Base-by-base conservation (phyloP, 2,329 filamentous ascomycete species). In the Xylariaceae sp. region DNA sequence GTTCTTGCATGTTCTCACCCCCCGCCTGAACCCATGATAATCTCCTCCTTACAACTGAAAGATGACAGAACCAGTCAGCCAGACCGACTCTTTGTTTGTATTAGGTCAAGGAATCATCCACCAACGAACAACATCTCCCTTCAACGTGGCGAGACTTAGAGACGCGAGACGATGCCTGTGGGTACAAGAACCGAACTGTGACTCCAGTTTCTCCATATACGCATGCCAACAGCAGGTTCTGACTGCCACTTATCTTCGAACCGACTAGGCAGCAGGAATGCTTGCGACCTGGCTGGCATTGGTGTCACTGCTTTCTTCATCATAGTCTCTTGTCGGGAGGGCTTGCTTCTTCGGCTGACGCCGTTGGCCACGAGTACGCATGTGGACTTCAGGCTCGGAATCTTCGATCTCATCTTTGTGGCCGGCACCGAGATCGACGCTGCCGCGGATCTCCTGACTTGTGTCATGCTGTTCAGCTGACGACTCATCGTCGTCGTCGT, bases 281-380 rank as follows among this genome's bases (percentile, higher is more conserved):
- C 70, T 71, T 39, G 66, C 64, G 4, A 66, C 70, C 7, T 68
- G 62, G 17, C 70, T 72, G 8, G 71, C 71, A 58, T 71, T 71
- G 6, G 71, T 72, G 52, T 72, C 67, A 15, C 70, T 72, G 61
- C 70, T 72, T 18, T 63, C 44, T 6, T 66, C 61, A 3, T 65
- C 62, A 5, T 47, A 55, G 4, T 57, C 62, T 13, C 56, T 59
- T 11, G 23, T 34, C 49, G 13, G 15, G 5, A 50, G 8, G 30
- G 52, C 10, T 30, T 34, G n/a, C 30, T 51, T n/a, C 34, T 65
- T 50, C 35, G 53, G 15, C 39, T 47, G 55, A 9, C 17, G 23
- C 23, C 23, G 23, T 30, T 30, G 23, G 23, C 23, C 23, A 30
- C 23, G 23, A 30, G 23, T 56, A 48, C 44, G 51, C 30, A 55